A percentile compares a stretch with the other conserved stretches of the same genome.
phyloP scores from a whole-genome alignment of 2,329 filamentous ascomycete genomes.

The Hyphodiscus sp. region DNA sequence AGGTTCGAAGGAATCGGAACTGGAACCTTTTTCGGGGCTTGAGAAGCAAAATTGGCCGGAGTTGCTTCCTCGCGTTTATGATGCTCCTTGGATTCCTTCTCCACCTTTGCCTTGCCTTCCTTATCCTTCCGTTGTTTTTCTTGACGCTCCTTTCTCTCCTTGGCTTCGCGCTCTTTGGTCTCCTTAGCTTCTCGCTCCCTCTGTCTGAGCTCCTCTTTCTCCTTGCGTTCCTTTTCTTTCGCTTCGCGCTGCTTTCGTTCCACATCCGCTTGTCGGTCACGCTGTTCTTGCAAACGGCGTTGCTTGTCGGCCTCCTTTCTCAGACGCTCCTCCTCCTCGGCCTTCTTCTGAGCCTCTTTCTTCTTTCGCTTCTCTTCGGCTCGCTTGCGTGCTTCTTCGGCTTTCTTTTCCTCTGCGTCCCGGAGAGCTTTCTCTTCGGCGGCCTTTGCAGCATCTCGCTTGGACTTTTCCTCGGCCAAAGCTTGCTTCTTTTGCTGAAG shows the following conservation, averaged over 20 bases:
- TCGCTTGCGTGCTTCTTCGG: constrained; percentile 73
- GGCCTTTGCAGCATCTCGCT: constrained; percentile 80
- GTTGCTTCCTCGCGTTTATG: constrained; percentile 40
- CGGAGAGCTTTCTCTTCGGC: constrained; percentile 75
- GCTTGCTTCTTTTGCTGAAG: constrained; percentile 82
- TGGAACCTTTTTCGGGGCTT: constrained; percentile 38
- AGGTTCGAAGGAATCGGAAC: constrained; percentile 49
- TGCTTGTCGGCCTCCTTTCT: constrained; percentile 81
- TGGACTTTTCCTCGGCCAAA: constrained; percentile 84
- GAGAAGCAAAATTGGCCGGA: constrained; percentile 33
- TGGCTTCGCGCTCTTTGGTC: constrained; percentile 50
- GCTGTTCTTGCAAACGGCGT: constrained; percentile 73
- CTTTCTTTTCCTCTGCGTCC: constrained; percentile 69
- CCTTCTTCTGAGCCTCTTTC: constrained; percentile 83
- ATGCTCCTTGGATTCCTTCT: constrained; percentile 42
- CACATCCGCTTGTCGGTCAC: constrained; percentile 75
- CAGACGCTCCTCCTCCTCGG: constrained; percentile 80
- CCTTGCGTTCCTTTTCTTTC: constrained; percentile 76
- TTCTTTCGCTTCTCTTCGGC: constrained; percentile 89
- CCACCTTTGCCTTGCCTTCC: constrained; percentile 41
- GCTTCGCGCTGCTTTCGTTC: constrained; percentile 79
- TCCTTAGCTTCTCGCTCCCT: constrained; percentile 74
- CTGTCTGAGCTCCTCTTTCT: constrained; percentile 74
- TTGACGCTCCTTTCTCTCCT: constrained; percentile 51
- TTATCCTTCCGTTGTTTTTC: constrained; percentile 53